Evolutionary conservation across 345 rosid genomes (phyloP).

Genomic region (Linum lewisii): DNA sequence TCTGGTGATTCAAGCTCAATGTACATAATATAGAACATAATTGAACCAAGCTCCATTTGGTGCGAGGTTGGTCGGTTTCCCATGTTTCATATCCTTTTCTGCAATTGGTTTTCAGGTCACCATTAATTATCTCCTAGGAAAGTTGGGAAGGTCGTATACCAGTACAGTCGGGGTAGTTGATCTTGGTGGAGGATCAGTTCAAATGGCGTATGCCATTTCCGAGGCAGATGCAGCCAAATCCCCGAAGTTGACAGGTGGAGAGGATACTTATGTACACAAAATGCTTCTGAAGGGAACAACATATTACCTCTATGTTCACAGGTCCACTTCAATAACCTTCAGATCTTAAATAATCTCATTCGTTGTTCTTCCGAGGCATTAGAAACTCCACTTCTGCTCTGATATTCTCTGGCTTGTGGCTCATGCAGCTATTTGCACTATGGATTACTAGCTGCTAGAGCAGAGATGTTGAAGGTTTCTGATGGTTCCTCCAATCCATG

Average conservation of each 20-base stretch:
- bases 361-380: background rate
- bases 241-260: slow-evolving; percentile 54
- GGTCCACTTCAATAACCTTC: slow-evolving; percentile 32
- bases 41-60: too few species aligned
- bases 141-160: slow-evolving; percentile 59
- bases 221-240: slow-evolving; percentile 67
- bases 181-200: slow-evolving; percentile 99
- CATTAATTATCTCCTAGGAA: slow-evolving; percentile 75
- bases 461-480: slow-evolving; percentile 66
- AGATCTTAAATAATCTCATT: background rate
- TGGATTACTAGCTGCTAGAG: slow-evolving; percentile 96
- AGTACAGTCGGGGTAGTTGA: slow-evolving; percentile 92
- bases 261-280: slow-evolving; percentile 69
- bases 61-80: too few species aligned
- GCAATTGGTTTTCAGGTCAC: slow-evolving; percentile 50
- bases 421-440: slow-evolving; percentile 73
- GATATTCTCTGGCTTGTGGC: slow-evolving; percentile 15
- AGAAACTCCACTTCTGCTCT: slow-evolving; percentile 1
- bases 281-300: slow-evolving; percentile 67
- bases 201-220: slow-evolving; percentile 97
- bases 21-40: too few species aligned
- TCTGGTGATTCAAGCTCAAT: too few species aligned
- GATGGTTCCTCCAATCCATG: slow-evolving; percentile 70
- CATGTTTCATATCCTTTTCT: background rate
- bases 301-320: slow-evolving; percentile 91